phyloP scores from a whole-genome alignment of 2,329 filamentous ascomycete species.

The Exophiala lecanii-corni region DNA sequence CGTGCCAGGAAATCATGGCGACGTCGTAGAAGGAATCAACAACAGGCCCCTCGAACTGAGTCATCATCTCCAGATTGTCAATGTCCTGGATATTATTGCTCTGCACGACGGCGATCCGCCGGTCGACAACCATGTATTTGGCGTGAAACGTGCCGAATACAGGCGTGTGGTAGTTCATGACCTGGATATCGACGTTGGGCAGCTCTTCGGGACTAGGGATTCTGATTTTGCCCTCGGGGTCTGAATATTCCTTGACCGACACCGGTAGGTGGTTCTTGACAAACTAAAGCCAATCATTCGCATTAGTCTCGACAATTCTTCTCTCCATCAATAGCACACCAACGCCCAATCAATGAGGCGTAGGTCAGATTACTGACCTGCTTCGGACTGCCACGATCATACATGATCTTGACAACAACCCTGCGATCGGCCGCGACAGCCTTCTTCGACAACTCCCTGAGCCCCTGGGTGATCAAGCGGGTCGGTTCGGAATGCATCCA shows the following conservation, averaged over 20 bases:
- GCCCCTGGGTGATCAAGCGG: constrained; percentile 61
- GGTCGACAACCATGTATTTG: constrained; percentile 74
- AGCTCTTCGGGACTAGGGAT: constrained; percentile 62
- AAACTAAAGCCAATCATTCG: too few relatives aligned
- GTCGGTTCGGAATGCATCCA: constrained; percentile 69
- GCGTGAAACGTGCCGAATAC: constrained; percentile 70
- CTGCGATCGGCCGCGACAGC: constrained; percentile 54
- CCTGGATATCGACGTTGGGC: constrained; percentile 66
- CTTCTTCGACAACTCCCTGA: constrained; percentile 64
- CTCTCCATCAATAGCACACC: too few relatives aligned
- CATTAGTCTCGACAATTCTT: too few relatives aligned
- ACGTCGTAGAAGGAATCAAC: constrained; percentile 73
- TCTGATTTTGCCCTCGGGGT: constrained; percentile 47
- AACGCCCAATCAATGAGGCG: too few relatives aligned
- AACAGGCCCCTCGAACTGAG: constrained; percentile 69
- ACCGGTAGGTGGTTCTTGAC: constrained; percentile 63
- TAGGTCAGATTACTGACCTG: constrained; percentile 45
- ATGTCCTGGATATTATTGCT: constrained; percentile 78
- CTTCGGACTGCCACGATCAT: constrained; percentile 63
- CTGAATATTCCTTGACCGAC: constrained; percentile 53
- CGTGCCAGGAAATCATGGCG: constrained; percentile 68
- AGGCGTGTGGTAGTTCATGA: constrained; percentile 67
- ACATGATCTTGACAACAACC: constrained; percentile 68
- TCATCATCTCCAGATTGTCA: constrained; percentile 77
- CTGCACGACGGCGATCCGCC: constrained; percentile 64